Conservation (phyloP, 306 rosid species). For the Psophocarpus tetragonolobus region DNA sequence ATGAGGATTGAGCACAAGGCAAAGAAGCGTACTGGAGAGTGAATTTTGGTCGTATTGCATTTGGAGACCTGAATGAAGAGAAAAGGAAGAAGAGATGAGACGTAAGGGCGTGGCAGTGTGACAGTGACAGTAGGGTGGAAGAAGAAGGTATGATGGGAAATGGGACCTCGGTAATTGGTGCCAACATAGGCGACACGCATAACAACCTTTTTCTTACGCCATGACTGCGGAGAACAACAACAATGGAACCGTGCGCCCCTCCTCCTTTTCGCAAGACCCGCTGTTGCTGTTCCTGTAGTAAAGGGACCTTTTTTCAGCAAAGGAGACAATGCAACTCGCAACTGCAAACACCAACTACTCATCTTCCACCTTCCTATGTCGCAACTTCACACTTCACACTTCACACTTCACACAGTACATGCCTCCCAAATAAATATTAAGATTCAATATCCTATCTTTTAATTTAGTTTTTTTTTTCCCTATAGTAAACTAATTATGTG, state of each 20-base stretch:
- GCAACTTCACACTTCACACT: not conserved
- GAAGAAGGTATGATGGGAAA: not conserved
- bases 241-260: constrained; percentile 11
- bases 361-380: no score
- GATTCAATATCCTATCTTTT: no score
- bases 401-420: no score
- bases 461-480: no score
- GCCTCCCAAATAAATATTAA: no score
- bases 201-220: constrained; percentile 88
- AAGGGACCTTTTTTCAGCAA: constrained; percentile 38
- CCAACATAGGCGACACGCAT: constrained; percentile 87
- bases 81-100: not conserved
- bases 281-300: constrained; percentile 15
- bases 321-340: constrained; percentile 48
- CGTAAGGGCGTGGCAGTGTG: not conserved
- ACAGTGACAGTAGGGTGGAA: no score
- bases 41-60: constrained; percentile 64
- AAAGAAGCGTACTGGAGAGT: constrained; percentile 58
- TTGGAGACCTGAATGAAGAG: constrained; percentile 72
- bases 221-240: constrained; percentile 40
- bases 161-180: constrained; percentile 79
- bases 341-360: constrained; percentile 52
- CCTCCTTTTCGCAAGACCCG: not conserved
- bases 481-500: no score
- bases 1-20: not conserved